A percentile compares a stretch with the other conserved stretches of the same genome.
These are phyloP conservation scores for Gamsiella multidivaricata DNA, from an alignment of 192 early-diverging fungal genomes.

Conservation along the genomic window DNA sequence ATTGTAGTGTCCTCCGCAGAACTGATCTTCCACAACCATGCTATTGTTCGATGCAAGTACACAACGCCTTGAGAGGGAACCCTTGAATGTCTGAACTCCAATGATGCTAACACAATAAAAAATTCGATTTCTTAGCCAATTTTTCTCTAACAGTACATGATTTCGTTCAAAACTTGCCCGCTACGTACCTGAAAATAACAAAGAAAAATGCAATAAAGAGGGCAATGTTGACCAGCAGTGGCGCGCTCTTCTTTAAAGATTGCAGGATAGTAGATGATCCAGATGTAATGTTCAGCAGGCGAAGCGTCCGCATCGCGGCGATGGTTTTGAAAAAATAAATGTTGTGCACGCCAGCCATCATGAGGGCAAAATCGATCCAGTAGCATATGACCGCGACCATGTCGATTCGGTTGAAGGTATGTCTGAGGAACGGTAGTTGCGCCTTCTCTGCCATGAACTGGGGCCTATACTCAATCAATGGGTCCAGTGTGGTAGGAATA, in stretches of 20 bases:
- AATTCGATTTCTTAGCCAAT: too few relatives aligned
- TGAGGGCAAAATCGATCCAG: conserved; percentile 65
- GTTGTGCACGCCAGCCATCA: conserved; percentile 45
- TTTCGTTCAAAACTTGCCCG: neutral
- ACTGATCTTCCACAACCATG: conserved; percentile 14
- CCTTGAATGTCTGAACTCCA: conserved; percentile 71
- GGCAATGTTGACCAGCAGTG: conserved; percentile 63
- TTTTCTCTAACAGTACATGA: too few relatives aligned
- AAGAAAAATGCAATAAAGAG: conserved; percentile 73
- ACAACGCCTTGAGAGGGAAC: conserved; percentile 65
- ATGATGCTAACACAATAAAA: conserved; percentile 55
- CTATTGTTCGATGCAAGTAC: conserved; percentile 37
- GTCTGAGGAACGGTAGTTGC: conserved; percentile 64
- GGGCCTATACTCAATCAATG: conserved; percentile 19
- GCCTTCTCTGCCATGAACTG: conserved; percentile 17
- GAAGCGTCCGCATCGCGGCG: conserved; percentile 60
- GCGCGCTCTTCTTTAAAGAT: conserved; percentile 67
- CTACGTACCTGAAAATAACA: conserved; percentile 62
- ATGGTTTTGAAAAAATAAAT: conserved; percentile 66
- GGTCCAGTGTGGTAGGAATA: conserved; percentile 24
- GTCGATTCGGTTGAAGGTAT: conserved; percentile 72
- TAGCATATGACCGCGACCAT: conserved; percentile 63
- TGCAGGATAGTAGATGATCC: conserved; percentile 66
- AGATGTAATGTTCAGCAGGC: conserved; percentile 65
- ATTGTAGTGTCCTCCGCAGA: conserved; percentile 52